Percentiles rank a stretch among this genome's conserved stretches.
phyloP scores from a whole-genome alignment of 176 grass and related monocot genomes.

The sorghum (Sorghum bicolor) region Sorghum_bicolor_NCBIv3 NC_012875.2:58948501-58949000 shows the following conservation, averaged over 20 bases:
- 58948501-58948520: too few relatives aligned
- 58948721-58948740: neutral
- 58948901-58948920: neutral
- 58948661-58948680: constrained; percentile 1
- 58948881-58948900: neutral
- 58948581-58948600: neutral
- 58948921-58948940: neutral
- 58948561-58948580: neutral
- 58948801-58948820: neutral
- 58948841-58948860: neutral
- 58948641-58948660: neutral
- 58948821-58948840: constrained; percentile 13
- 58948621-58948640: neutral
- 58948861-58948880: neutral
- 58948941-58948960: neutral
- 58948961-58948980: too few relatives aligned
- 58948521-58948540: neutral
- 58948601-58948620: neutral
- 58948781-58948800: too few relatives aligned
- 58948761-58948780: neutral
- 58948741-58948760: neutral
- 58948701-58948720: neutral
- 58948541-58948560: neutral
- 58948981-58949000: neutral
- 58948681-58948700: constrained; percentile 4